Evolutionary conservation across 345 rosid species (phyloP), one percentile per base, ranked within the genome.

Genomic region (Bretschneidera sinensis): DNA sequence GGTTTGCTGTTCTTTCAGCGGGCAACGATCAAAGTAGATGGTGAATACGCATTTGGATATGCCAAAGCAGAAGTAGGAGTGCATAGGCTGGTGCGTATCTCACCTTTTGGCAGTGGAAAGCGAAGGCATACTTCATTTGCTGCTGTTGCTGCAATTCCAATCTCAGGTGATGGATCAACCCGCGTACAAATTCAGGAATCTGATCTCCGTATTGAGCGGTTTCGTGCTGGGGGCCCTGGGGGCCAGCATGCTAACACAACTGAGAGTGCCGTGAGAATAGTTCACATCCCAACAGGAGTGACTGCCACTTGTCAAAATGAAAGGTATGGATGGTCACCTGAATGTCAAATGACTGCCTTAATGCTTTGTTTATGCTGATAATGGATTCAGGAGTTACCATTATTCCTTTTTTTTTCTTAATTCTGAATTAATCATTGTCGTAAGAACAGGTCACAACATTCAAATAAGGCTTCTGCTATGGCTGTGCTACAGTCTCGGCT

Each of bases 51-150:
- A 24, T 90, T 85, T 79, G 99, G 99, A 61, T 90, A 94, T 15
- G 97, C 99, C 56, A 90, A 94, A 76, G 88, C 97, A 67, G 99
- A 94, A 78, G 84, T 90, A 51, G 99, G 99, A 65, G 97, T 88
- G 67, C 99, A 94, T 72, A 81, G 99, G 71, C 78, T 94, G 67
- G 99, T 94, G 18, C 87, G 99, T 14, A 86, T 94, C 75, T 94
- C 97, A 9, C 99, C 96, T 9, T 94, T 90, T 39, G 97, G 88
- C 73, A 83, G 95, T 59, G 86, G 81, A 60, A 90, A 94, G 69
- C 85, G 89, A 25, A 81, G 97, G 52, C 99, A 90, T 72, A 90
- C 99, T 68, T 90, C 97, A 17, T 94, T 94, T 72, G 97, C 99
- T 19, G 99, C 97, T n/a, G 99, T 94, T 66, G 99, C 99, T 5